These are phyloP conservation scores for Capsicum chinense DNA, from an alignment of 257 asterid genomes.

Conservation along the genomic window DNA sequence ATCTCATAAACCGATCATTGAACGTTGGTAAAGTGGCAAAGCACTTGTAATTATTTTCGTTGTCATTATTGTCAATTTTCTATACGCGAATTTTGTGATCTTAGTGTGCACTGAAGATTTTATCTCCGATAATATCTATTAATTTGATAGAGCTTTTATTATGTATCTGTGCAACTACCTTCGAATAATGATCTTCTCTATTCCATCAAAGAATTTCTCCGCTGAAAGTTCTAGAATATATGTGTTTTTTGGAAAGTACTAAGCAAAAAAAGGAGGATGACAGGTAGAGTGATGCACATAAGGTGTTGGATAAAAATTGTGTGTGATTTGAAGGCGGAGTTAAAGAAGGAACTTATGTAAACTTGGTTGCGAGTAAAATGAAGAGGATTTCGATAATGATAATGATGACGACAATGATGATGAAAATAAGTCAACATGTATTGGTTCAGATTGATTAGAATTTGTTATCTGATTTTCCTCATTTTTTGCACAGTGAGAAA, in stretches of 20 bases:
- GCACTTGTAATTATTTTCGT: constrained; percentile 44
- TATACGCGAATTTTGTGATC: constrained; percentile 76
- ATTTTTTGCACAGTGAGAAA: background rate
- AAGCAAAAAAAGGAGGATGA: constrained; percentile 57
- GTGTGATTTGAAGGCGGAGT: constrained; percentile 42
- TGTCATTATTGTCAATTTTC: constrained; percentile 47
- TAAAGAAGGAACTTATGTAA: constrained; percentile 69
- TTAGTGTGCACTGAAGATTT: constrained; percentile 67
- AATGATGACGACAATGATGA: constrained; percentile 1
- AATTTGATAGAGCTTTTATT: constrained; percentile 55
- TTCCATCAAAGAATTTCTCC: constrained; percentile 61
- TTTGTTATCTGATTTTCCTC: background rate
- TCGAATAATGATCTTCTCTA: background rate
- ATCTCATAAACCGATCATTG: constrained; percentile 53
- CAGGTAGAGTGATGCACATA: constrained; percentile 54
- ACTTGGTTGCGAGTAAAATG: constrained; percentile 64
- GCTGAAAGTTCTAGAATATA: constrained; percentile 62
- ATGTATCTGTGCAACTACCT: constrained; percentile 33
- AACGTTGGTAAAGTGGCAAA: constrained; percentile 60
- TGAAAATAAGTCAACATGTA: constrained; percentile 19
- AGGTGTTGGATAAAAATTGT: constrained; percentile 36
- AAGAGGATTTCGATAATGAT: constrained; percentile 38
- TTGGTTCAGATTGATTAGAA: constrained; percentile 23
- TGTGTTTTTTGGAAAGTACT: constrained; percentile 55
- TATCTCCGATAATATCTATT: constrained; percentile 45